phyloP scores from a whole-genome alignment of 2,329 filamentous ascomycete genomes.

The Gaeumannomyces sp. region DNA sequence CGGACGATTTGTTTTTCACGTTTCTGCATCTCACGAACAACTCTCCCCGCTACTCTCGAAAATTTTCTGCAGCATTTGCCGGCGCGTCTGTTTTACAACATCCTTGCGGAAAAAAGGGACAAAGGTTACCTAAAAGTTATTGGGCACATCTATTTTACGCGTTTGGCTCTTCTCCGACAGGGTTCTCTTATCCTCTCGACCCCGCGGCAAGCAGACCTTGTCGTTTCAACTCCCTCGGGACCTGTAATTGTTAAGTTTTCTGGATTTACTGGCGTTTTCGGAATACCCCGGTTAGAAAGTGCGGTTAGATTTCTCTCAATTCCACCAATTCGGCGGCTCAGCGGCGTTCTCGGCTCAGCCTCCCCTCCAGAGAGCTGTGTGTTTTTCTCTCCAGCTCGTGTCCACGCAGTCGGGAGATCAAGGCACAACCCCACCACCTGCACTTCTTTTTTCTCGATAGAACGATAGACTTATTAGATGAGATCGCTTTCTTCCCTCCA shows the following conservation, averaged over 20 bases:
- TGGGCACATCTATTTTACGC: neutral
- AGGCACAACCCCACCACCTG: neutral
- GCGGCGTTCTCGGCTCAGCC: neutral
- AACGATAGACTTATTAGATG: neutral
- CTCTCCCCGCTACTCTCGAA: neutral
- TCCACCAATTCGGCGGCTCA: neutral
- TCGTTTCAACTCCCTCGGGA: neutral
- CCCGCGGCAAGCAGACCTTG: neutral
- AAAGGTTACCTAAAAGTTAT: constrained; percentile 4
- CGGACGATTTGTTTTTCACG: neutral
- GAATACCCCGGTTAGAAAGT: constrained; percentile 9
- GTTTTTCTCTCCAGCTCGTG: neutral
- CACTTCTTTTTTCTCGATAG: neutral
- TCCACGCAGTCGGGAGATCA: neutral
- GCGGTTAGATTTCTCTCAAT: neutral
- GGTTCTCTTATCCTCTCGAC: neutral
- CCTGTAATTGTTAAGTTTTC: neutral
- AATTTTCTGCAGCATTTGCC: constrained; percentile 7
- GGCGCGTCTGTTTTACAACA: neutral
- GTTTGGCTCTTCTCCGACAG: neutral
- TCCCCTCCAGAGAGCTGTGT: neutral
- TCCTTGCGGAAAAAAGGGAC: neutral
- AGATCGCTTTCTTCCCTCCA: constrained; percentile 1
- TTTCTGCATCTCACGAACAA: neutral
- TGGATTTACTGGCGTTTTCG: constrained; percentile 7